phyloP scores from a whole-genome alignment of 1,284 basidiomycete species.

The Prillingera fragicola region DNA sequence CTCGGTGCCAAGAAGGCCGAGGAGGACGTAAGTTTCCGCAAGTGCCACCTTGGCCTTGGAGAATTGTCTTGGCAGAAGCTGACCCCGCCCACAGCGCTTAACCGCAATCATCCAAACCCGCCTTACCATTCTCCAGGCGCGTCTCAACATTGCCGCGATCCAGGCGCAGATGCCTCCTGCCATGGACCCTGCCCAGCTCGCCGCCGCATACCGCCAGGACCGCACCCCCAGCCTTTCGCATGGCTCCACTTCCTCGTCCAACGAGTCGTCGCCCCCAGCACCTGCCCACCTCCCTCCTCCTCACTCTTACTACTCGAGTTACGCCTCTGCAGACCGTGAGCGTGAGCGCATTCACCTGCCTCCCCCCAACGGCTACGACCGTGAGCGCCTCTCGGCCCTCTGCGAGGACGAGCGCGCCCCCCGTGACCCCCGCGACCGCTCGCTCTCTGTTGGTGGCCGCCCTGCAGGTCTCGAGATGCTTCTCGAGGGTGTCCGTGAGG shows the following conservation, averaged over 20 bases:
- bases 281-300: not conserved
- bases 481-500: conserved; percentile 21
- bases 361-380: conserved; percentile 5
- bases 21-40: conserved; percentile 67
- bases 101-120: conserved; percentile 45
- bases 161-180: conserved; percentile 14
- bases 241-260: not conserved
- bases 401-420: conserved; percentile 3
- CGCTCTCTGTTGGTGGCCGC: not conserved
- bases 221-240: conserved; percentile 12
- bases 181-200: not conserved
- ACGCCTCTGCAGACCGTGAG: conserved; percentile 2
- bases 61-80: not conserved
- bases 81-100: conserved; percentile 29
- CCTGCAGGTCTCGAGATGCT: conserved; percentile 20
- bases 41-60: too few relatives aligned
- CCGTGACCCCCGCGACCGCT: conserved; percentile 3
- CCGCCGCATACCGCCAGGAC: conserved; percentile 3
- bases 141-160: conserved; percentile 23
- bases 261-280: conserved; percentile 2
- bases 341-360: conserved; percentile 13
- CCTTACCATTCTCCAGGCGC: conserved; percentile 44
- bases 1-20: conserved; percentile 82
- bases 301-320: not conserved
- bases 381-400: not conserved